Evolutionary conservation across 2,329 filamentous ascomycete genomes (phyloP), one percentile per base, ranked within the genome.

Genomic region (Leptographium procerum): DNA sequence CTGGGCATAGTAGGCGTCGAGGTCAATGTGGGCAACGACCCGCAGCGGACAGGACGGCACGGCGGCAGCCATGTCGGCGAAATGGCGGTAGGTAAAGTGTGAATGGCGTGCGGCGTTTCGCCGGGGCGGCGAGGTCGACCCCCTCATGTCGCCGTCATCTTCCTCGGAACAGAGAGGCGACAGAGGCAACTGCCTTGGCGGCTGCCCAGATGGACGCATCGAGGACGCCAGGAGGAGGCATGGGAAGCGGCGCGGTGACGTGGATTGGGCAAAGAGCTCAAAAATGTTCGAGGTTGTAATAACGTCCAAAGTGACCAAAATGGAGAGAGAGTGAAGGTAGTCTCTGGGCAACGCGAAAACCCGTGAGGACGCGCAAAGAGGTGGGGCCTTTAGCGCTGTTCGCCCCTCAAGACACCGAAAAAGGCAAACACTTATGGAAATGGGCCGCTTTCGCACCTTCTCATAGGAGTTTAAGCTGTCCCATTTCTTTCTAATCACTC

Each of bases 1-100:
- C 75, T 99, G 94, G 4, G 88, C 88, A 70, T 99, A 99, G 73
- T 99, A 99, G 45, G 92, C 92, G 80, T 99, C 94, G 60, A 99
- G 84, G 67, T 99, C 94, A 62, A 97, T 84, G 70, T 96, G 91
- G 8, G 90, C 89, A 65, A 96, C 84, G 31, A 95, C 88, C 52
- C 94, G 85, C 40, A 99, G 78, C 1, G 92, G 92, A 55, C 84
- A 90, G 10, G 84, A 83, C 0, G 85, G 78, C 36, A 83, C 84
- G 64, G 81, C 90, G 11, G 84, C 79, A 8, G 85, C 82, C 59
- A 97, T 81, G 63, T 91, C 86, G 36, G 83, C 78, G 19, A 97
- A 79, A 57, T 97, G 86, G 61, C 88, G 88, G 69, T 88, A 90
- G 3, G 90, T 96, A 73, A 94, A 97, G 59, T 79, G 81, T 19